Conservation (phyloP, 2,329 filamentous ascomycete genomes). For the Metarhizium sp. region DNA sequence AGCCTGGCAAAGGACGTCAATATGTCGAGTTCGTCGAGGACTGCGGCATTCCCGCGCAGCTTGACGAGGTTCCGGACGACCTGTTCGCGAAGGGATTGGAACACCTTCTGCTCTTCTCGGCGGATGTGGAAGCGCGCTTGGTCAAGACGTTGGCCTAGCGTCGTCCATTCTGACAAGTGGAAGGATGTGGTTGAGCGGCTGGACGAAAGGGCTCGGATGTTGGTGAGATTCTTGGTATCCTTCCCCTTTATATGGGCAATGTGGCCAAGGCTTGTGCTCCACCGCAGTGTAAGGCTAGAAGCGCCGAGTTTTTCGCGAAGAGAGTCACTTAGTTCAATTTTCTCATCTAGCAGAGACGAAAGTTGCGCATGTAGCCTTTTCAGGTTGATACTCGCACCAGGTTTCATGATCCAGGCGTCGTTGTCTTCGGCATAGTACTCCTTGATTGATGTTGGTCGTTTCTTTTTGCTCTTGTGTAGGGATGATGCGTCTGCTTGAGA, state of each 20-base stretch:
- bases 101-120: constrained; percentile 74
- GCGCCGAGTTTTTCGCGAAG: constrained; percentile 55
- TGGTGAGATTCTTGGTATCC: constrained; percentile 39
- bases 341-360: constrained; percentile 48
- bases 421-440: constrained; percentile 52
- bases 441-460: constrained; percentile 35
- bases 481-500: constrained; percentile 43
- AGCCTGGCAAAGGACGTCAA: constrained; percentile 75
- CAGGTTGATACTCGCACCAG: constrained; percentile 57
- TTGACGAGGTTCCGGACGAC: constrained; percentile 78
- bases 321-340: constrained; percentile 45
- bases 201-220: constrained; percentile 50
- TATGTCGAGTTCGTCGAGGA: constrained; percentile 90
- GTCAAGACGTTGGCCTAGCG: constrained; percentile 71
- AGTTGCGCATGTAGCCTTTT: constrained; percentile 60
- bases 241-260: constrained; percentile 86
- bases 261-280: constrained; percentile 80
- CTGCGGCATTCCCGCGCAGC: constrained; percentile 79
- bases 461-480: constrained; percentile 45
- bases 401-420: constrained; percentile 56
- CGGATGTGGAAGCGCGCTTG: constrained; percentile 69
- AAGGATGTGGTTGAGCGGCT: constrained; percentile 81
- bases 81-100: constrained; percentile 60
- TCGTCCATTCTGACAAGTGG: constrained; percentile 75
- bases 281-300: constrained; percentile 65